These are phyloP conservation scores for Lactuca saligna DNA, from an alignment of 129 eudicot species.

Conservation along the genomic window DNA sequence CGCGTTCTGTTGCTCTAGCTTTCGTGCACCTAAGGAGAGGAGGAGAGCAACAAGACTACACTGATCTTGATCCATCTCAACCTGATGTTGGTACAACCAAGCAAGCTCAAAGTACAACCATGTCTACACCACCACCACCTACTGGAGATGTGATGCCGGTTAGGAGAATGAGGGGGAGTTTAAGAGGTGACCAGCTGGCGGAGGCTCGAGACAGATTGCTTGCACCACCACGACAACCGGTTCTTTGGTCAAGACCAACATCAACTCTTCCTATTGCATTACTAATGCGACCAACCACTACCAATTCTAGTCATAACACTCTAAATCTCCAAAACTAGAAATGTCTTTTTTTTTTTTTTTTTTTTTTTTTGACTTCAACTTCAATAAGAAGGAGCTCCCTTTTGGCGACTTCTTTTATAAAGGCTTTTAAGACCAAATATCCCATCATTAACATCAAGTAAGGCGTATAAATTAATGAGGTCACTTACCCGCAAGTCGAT, in stretches of 20 bases:
- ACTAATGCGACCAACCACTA: background rate
- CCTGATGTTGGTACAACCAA: background rate
- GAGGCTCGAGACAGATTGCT: slow-evolving; percentile 21
- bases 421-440: too few species aligned
- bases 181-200: slow-evolving; percentile 18
- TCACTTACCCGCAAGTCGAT: too few species aligned
- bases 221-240: slow-evolving; percentile 31
- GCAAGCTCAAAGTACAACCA: slow-evolving; percentile 15
- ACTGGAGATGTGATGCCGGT: background rate
- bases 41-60: background rate
- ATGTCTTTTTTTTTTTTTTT: too few species aligned
- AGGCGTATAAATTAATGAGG: too few species aligned
- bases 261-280: background rate
- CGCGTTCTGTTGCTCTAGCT: slow-evolving; percentile 8
- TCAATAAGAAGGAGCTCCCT: too few species aligned
- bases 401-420: too few species aligned
- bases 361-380: too few species aligned
- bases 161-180: slow-evolving; percentile 36
- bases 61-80: background rate
- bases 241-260: slow-evolving; percentile 13
- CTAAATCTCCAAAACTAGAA: background rate
- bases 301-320: background rate
- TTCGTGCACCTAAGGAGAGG: background rate
- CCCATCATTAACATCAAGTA: too few species aligned
- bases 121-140: background rate